Conservation (phyloP, 2,329 filamentous ascomycete species). For the Verticillium longisporum region DNA sequence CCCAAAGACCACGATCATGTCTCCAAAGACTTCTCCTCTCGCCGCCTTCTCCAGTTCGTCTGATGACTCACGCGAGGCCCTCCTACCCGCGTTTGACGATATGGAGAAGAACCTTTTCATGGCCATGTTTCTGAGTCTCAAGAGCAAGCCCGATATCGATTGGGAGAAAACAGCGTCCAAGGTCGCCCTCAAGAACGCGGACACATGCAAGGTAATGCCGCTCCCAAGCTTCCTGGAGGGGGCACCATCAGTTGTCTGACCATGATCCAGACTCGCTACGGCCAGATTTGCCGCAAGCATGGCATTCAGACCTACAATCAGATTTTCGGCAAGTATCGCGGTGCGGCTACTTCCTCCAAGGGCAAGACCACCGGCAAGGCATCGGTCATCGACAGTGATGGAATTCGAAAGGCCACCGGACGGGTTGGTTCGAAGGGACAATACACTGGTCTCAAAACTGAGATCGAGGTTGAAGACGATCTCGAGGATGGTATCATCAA, state of each 20-base stretch:
- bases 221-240: neutral
- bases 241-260: neutral
- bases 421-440: slow-evolving; percentile 12
- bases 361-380: neutral
- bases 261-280: slow-evolving; percentile 32
- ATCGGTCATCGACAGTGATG: slow-evolving; percentile 1
- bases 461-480: slow-evolving; percentile 11
- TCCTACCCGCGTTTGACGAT: slow-evolving; percentile 23
- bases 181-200: slow-evolving; percentile 35
- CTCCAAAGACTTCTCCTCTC: slow-evolving; percentile 14
- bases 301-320: slow-evolving; percentile 24
- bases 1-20: slow-evolving; percentile 16
- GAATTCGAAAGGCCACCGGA: slow-evolving; percentile 10
- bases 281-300: slow-evolving; percentile 42
- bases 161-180: slow-evolving; percentile 38
- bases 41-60: slow-evolving; percentile 10
- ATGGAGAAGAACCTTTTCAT: slow-evolving; percentile 36
- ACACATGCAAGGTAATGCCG: slow-evolving; percentile 32
- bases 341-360: slow-evolving; percentile 3
- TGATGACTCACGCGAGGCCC: slow-evolving; percentile 12
- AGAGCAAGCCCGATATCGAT: slow-evolving; percentile 36
- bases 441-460: slow-evolving; percentile 12
- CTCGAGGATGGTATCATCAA: neutral
- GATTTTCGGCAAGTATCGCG: neutral
- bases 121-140: slow-evolving; percentile 34